These are phyloP conservation scores for Amanita subjunquillea DNA, from an alignment of 768 basidiomycete genomes.

Conservation along the genomic window DNA sequence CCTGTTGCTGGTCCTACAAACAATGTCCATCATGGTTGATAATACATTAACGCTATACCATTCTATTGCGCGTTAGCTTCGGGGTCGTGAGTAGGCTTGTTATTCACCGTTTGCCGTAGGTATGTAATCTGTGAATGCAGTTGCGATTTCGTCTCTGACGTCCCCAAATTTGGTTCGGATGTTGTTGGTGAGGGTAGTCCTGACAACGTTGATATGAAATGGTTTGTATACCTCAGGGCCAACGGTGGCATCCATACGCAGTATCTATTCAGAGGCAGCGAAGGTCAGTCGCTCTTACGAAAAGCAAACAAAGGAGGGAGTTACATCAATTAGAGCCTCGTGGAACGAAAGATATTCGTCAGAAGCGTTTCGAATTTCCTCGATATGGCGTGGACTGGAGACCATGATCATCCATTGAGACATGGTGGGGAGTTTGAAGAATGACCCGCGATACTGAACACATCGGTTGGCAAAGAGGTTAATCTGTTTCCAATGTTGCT, in stretches of 20 bases:
- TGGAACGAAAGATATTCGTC: constrained; percentile 35
- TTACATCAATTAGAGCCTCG: constrained; percentile 21
- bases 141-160: constrained; percentile 16
- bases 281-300: not conserved
- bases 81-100: not conserved
- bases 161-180: constrained; percentile 14
- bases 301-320: not conserved
- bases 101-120: not conserved
- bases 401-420: constrained; percentile 36
- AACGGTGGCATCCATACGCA: constrained; percentile 26
- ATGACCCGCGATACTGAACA: constrained; percentile 14
- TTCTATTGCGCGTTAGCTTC: constrained; percentile 4
- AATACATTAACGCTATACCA: constrained; percentile 11
- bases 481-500: not conserved
- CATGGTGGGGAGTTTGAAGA: constrained; percentile 34
- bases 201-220: constrained; percentile 17
- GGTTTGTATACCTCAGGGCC: constrained; percentile 16
- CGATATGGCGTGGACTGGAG: constrained; percentile 26
- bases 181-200: constrained; percentile 17
- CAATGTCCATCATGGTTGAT: constrained; percentile 12
- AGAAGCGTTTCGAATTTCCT: constrained; percentile 35
- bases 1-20: constrained; percentile 14
- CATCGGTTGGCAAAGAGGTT: not conserved
- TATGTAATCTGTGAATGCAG: constrained; percentile 13
- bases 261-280: constrained; percentile 9